phyloP scores from a whole-genome alignment of 495 filamentous ascomycete species.

The Neurospora pannonica region DNA sequence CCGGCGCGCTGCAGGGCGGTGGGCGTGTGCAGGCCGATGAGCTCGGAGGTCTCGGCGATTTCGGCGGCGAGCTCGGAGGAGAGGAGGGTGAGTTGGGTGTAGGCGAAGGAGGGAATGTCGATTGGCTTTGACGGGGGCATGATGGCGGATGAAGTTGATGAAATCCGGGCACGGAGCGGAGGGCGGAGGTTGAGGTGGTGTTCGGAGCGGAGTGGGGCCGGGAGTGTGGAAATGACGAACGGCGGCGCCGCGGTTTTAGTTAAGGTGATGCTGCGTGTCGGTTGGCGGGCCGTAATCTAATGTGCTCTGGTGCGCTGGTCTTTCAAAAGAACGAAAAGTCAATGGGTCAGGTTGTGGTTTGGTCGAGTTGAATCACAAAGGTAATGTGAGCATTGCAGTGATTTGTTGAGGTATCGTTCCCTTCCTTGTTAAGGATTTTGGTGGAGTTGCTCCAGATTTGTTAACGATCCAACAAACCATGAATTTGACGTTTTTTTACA shows the following conservation, averaged over 20 bases:
- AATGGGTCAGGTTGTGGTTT: background rate
- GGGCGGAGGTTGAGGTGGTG: background rate
- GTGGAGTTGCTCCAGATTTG: background rate
- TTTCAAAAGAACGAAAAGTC: background rate
- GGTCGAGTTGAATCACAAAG: background rate
- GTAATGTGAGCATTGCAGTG: background rate
- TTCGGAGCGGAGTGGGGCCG: background rate
- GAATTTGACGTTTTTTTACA: background rate
- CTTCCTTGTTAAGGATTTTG: background rate
- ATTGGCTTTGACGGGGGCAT: slow-evolving; percentile 38
- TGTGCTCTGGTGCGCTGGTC: background rate
- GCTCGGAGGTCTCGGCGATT: slow-evolving; percentile 58
- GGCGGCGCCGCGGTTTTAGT: background rate
- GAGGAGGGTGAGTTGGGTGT: slow-evolving; percentile 69
- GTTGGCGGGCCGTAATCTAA: background rate
- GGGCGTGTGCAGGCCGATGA: slow-evolving; percentile 63
- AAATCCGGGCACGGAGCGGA: background rate
- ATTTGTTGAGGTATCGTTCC: background rate
- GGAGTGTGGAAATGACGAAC: background rate
- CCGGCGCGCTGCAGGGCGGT: slow-evolving; percentile 72
- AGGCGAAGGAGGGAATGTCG: slow-evolving; percentile 68
- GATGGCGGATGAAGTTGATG: background rate
- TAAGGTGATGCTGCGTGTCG: background rate
- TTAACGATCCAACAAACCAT: background rate
- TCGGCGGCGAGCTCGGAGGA: slow-evolving; percentile 70